Percentiles rank a stretch among this genome's conserved stretches.
phyloP scores from a whole-genome alignment of 2,329 filamentous ascomycete species.

The Fusarium drepaniforme region DNA sequence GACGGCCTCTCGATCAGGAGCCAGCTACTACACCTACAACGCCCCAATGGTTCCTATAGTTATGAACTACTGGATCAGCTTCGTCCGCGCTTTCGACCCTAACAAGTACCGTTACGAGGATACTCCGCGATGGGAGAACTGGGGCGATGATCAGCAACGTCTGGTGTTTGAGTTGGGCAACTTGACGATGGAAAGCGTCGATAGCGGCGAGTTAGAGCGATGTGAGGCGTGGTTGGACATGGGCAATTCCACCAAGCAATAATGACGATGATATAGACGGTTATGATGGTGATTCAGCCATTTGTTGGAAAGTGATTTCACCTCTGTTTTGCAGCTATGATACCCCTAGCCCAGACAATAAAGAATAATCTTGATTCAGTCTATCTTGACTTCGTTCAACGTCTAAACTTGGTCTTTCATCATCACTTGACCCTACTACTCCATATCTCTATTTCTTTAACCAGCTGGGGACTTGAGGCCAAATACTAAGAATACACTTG shows the following conservation, averaged over 20 bases:
- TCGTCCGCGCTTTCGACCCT: constrained; percentile 60
- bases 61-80: constrained; percentile 64
- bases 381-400: neutral
- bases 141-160: constrained; percentile 49
- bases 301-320: neutral
- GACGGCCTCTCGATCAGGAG: constrained; percentile 16
- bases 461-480: neutral
- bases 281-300: constrained; percentile 1
- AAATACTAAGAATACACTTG: neutral
- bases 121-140: constrained; percentile 57
- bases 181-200: constrained; percentile 54
- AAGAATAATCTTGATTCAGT: neutral
- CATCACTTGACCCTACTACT: neutral
- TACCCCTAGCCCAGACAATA: constrained; percentile 25
- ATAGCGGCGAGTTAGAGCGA: constrained; percentile 49
- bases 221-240: constrained; percentile 58
- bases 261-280: constrained; percentile 14
- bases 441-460: neutral
- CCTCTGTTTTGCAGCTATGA: constrained; percentile 17
- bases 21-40: constrained; percentile 60
- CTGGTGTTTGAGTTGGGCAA: constrained; percentile 55
- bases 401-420: neutral
- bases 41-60: constrained; percentile 58
- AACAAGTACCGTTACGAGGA: constrained; percentile 50
- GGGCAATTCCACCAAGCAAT: constrained; percentile 46